These are phyloP conservation scores for Aspergillus taichungensis DNA, from an alignment of 495 filamentous ascomycete genomes.

Conservation along the genomic window DNA sequence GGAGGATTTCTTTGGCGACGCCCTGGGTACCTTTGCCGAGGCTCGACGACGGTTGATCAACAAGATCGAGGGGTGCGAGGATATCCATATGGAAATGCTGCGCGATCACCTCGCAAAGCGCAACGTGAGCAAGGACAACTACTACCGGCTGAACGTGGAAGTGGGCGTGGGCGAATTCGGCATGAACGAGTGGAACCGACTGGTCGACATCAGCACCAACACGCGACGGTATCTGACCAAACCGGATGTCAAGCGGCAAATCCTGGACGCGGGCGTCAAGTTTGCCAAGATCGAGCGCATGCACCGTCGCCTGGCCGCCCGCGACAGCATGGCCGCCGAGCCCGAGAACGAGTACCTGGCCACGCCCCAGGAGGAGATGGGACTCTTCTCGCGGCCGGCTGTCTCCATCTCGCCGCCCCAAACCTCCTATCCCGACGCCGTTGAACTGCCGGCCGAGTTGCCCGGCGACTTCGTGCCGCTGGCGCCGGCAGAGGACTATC, in stretches of 20 bases:
- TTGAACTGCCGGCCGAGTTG: constrained; percentile 58
- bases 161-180: constrained; percentile 96
- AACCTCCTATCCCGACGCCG: constrained; percentile 37
- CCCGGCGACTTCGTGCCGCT: constrained; percentile 23
- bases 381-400: constrained; percentile 9
- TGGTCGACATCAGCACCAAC: constrained; percentile 87
- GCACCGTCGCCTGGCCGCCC: constrained; percentile 37
- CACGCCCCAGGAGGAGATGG: constrained; percentile 5
- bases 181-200: constrained; percentile 95
- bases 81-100: constrained; percentile 78
- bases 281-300: constrained; percentile 75
- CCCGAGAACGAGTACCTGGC: constrained; percentile 8
- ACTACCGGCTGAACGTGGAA: constrained; percentile 95
- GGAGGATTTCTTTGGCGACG: constrained; percentile 74
- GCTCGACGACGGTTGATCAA: constrained; percentile 71
- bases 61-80: constrained; percentile 94
- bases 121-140: constrained; percentile 79
- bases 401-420: constrained; percentile 26
- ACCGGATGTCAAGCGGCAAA: constrained; percentile 64
- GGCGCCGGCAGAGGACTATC: constrained; percentile 20
- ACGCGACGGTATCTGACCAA: constrained; percentile 76
- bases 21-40: constrained; percentile 75
- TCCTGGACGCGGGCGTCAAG: constrained; percentile 66
- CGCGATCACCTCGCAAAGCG: constrained; percentile 65
- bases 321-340: constrained; percentile 31